phyloP scores from a whole-genome alignment of 176 grass and related monocot species.

The Panicum miliaceum region DNA sequence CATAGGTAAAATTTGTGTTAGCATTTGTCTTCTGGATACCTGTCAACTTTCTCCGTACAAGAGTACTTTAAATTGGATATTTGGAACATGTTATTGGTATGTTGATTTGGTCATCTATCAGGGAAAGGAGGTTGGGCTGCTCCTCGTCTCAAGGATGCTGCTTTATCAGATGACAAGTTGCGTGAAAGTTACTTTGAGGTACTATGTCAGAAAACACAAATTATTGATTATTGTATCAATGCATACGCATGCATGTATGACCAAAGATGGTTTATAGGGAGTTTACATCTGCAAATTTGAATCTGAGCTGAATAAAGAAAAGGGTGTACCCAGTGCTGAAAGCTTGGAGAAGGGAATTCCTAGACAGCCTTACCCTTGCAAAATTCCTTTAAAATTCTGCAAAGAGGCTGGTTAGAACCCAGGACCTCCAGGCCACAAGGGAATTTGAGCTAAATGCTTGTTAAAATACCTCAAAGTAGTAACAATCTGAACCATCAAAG shows the following conservation, averaged over 20 bases:
- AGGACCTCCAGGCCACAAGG: too few relatives aligned
- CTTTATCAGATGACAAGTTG: constrained; percentile 80
- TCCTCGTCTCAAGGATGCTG: constrained; percentile 91
- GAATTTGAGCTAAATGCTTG: neutral
- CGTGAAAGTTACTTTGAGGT: constrained; percentile 92
- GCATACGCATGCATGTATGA: neutral
- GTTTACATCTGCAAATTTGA: neutral
- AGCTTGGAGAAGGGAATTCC: too few relatives aligned
- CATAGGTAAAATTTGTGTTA: constrained; percentile 64
- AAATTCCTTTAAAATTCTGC: too few relatives aligned
- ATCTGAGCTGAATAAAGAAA: too few relatives aligned
- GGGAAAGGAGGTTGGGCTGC: constrained; percentile 83
- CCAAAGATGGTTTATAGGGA: neutral
- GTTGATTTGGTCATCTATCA: constrained; percentile 47
- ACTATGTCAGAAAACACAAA: constrained; percentile 3
- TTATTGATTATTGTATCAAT: neutral
- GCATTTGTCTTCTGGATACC: neutral
- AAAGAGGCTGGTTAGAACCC: too few relatives aligned
- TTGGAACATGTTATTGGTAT: constrained; percentile 30
- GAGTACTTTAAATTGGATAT: constrained; percentile 25
- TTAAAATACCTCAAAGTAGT: neutral
- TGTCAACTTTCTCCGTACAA: neutral
- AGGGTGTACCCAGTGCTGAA: too few relatives aligned
- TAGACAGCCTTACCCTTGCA: too few relatives aligned
- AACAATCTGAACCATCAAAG: neutral